Percentiles rank a stretch among this genome's conserved stretches.
Evolutionary conservation across 2,329 filamentous ascomycete species (phyloP).

Genomic region (Colletotrichum orbiculare): DNA sequence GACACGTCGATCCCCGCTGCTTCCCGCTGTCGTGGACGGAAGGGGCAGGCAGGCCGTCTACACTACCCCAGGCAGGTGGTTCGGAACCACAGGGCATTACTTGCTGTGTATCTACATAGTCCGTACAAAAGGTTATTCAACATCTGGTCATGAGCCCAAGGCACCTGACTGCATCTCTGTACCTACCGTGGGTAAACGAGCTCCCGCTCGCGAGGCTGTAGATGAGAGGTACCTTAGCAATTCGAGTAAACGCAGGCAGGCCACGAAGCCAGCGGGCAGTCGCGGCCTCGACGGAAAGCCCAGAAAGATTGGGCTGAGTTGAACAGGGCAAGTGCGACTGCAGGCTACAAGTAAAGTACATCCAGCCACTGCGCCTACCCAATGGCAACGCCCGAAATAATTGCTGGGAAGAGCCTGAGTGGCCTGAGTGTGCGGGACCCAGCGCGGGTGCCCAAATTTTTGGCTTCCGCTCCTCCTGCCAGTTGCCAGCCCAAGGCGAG

Average conservation of each 20-base stretch:
- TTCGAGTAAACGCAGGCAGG: no score
- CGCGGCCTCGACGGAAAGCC: neutral
- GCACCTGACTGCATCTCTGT: no score
- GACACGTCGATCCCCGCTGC: slow-evolving; percentile 23
- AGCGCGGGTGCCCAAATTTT: slow-evolving; percentile 35
- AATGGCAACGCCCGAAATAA: slow-evolving; percentile 20
- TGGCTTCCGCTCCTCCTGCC: slow-evolving; percentile 26
- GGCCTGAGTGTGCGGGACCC: slow-evolving; percentile 3
- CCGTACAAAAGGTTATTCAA: no score
- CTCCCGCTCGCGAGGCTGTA: no score
- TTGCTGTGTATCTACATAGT: no score
- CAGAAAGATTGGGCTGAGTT: slow-evolving; percentile 31
- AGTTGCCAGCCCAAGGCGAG: slow-evolving; percentile 2
- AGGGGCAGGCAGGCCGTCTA: slow-evolving; percentile 13
- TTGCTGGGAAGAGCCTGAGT: no score
- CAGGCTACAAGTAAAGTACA: no score
- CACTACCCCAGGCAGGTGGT: neutral
- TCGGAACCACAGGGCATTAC: no score
- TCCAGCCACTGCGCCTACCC: slow-evolving; percentile 34
- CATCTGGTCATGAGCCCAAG: no score
- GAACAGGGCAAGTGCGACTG: slow-evolving; percentile 22
- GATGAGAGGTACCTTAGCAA: neutral
- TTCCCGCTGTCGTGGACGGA: slow-evolving; percentile 22
- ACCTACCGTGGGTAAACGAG: no score
- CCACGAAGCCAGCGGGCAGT: no score